Evolutionary conservation across 2,329 filamentous ascomycete genomes (phyloP), one percentile per base, ranked within the genome.

Genomic region (Cladosporium halotolerans): DNA sequence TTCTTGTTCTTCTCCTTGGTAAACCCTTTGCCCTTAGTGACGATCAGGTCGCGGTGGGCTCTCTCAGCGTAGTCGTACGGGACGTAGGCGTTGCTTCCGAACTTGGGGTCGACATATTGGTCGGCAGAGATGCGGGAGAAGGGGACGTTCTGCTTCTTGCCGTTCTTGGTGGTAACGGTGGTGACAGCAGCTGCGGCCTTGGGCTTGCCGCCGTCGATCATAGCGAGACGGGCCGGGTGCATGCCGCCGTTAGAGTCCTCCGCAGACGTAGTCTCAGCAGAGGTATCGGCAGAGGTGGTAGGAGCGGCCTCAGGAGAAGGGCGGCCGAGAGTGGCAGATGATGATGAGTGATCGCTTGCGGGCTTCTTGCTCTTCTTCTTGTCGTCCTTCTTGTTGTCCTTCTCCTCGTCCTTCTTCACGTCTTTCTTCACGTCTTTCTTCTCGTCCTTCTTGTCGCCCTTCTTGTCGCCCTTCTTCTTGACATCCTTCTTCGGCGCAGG

Each of bases 1-100:
- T 74, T 73, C 69, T 99, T 99, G 75, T 99, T 99, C 84, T 99
- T 99, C 77, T 97, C 93, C 78, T 99, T 99, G 56, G 92, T 97
- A 74, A 99, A 99, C 3, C 89, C 90, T 76, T 96, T 97, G 65
- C 93, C 93, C 69, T 86, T 89, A 32, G 92, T 97, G 38, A 96
- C 81, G 45, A 90, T 88, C 58, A 99, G 75, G 68, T 96, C 91
- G 61, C 89, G 81, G 67, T 91, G 88, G 8, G 95, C 95, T 62
- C 84, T 84, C 63, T 93, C 86, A 19, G 91, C 92, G 73, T 97
- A 99, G 58, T 87, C 85, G 69, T 96, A 89, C 18, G 84, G 78
- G 9, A 89, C 78, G 68, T 92, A 97, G 11, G 81, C 82, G 72
- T 97, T 96, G 62, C 85, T 90, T 2, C 82, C 68, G 62, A 90